phyloP scores from a whole-genome alignment of 306 rosid genomes.

The Trifolium dubium region DNA sequence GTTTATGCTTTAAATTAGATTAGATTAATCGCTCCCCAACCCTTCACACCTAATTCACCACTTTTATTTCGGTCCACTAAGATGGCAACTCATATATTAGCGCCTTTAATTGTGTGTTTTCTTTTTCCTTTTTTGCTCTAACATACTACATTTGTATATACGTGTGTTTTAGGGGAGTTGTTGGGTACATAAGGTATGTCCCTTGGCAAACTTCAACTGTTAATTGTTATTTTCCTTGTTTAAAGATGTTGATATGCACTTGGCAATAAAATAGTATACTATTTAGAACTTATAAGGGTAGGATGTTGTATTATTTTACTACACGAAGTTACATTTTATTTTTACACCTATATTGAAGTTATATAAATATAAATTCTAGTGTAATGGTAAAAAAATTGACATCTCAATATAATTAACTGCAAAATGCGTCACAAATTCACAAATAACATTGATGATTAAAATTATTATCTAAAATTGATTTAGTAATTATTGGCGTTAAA shows the following conservation, averaged over 20 bases:
- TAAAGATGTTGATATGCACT: background rate
- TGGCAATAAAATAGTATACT: background rate
- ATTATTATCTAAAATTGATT: no score
- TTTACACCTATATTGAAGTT: no score
- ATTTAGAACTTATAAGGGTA: background rate
- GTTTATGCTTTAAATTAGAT: constrained; percentile 47
- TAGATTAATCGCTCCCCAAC: constrained; percentile 33
- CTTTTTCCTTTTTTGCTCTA: constrained; percentile 42
- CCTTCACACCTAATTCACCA: constrained; percentile 57
- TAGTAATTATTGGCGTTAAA: no score
- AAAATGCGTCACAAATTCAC: no score
- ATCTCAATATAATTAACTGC: no score
- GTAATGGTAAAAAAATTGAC: no score
- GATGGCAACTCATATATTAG: constrained; percentile 4
- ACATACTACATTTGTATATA: constrained; percentile 43
- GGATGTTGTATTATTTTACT: no score
- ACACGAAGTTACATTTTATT: no score
- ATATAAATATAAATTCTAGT: no score
- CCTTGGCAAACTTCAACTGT: constrained; percentile 25
- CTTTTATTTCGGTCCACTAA: constrained; percentile 47
- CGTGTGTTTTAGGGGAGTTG: constrained; percentile 31
- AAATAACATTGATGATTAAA: no score
- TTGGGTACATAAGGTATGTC: constrained; percentile 21
- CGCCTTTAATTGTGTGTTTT: constrained; percentile 43
- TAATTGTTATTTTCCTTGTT: background rate